A percentile compares a stretch with the other conserved stretches of the same genome.
These are phyloP conservation scores for Pistacia vera DNA, from an alignment of 345 rosid species.

Conservation along the genomic window DNA sequence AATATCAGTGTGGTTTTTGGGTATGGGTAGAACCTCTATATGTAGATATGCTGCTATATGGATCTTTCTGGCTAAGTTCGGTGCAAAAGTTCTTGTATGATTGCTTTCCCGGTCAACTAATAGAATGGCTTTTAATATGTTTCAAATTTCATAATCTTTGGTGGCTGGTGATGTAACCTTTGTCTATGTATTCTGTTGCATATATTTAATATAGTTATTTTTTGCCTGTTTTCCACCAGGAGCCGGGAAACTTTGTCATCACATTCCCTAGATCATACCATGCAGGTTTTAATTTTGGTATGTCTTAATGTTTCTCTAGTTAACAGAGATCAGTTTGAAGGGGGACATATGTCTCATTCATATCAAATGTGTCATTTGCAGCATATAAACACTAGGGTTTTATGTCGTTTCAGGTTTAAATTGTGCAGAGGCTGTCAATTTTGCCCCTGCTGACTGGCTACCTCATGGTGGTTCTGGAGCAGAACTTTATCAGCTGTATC, in stretches of 20 bases:
- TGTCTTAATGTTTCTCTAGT: constrained; percentile 25
- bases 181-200: constrained; percentile 4
- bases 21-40: not conserved
- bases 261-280: constrained; percentile 96
- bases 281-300: constrained; percentile 97
- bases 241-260: constrained; percentile 95
- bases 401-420: constrained; percentile 68
- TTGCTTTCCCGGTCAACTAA: not conserved
- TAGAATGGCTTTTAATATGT: constrained; percentile 1
- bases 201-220: constrained; percentile 18
- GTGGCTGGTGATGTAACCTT: constrained; percentile 1
- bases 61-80: not conserved
- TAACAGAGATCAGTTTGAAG: constrained; percentile 12
- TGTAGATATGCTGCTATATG: not conserved
- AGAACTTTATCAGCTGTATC: constrained; percentile 79
- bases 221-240: constrained; percentile 50
- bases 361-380: not conserved
- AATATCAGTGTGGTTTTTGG: not conserved
- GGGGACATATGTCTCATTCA: constrained; percentile 9
- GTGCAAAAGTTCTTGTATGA: not conserved
- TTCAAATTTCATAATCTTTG: not conserved
- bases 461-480: constrained; percentile 91
- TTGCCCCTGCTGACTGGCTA: constrained; percentile 99
- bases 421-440: constrained; percentile 98
- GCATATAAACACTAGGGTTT: constrained; percentile 7